Conservation (phyloP, 495 filamentous ascomycete genomes). For the Xylaria palmicola region DNA sequence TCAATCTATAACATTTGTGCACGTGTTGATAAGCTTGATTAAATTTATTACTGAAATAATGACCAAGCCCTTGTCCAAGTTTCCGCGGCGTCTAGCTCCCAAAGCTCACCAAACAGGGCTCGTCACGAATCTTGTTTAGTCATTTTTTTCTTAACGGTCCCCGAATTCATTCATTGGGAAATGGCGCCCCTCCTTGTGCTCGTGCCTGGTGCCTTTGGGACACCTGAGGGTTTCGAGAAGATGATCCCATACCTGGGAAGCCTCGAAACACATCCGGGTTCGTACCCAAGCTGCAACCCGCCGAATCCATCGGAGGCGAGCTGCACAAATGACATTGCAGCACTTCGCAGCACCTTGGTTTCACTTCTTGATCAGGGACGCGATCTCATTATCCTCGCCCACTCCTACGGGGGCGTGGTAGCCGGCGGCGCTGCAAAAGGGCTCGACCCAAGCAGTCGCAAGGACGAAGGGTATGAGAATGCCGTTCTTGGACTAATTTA, state of each 20-base stretch:
- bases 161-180: no score
- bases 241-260: neutral
- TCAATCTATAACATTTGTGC: no score
- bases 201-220: neutral
- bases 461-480: neutral
- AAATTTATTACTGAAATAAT: no score
- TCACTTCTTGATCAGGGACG: neutral
- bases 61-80: no score
- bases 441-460: neutral
- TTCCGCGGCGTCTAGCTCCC: no score
- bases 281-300: constrained; percentile 2
- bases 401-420: constrained; percentile 6
- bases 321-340: neutral
- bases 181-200: no score
- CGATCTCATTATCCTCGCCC: constrained; percentile 1
- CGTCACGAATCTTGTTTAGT: no score
- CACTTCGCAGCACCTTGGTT: neutral
- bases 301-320: neutral
- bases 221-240: no score
- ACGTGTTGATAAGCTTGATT: no score
- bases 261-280: neutral
- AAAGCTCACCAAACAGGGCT: no score
- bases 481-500: constrained; percentile 6
- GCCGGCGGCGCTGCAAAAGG: neutral
- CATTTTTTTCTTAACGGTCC: no score